phyloP scores from a whole-genome alignment of 352 stramenopile genomes.

The Blastocystis sp. region DNA sequence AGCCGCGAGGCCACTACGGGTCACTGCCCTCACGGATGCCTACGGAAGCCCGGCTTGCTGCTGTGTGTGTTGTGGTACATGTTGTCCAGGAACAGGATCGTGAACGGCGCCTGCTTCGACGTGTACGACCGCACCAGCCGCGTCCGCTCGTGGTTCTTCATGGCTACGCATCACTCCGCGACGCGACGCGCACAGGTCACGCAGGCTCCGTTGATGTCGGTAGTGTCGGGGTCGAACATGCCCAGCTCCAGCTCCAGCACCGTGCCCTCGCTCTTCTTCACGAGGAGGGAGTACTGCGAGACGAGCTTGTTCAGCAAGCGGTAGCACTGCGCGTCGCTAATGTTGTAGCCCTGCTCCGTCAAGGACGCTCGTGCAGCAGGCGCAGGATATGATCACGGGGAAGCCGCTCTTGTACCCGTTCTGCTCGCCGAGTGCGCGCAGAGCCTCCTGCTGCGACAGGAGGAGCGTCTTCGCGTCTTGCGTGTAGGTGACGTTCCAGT shows the following conservation, averaged over 20 bases:
- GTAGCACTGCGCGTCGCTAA: background rate
- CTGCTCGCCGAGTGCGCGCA: background rate
- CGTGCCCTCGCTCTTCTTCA: background rate
- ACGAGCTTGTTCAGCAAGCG: background rate
- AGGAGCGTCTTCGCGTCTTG: background rate
- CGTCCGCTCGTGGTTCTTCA: background rate
- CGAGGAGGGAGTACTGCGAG: background rate
- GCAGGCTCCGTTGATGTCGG: background rate
- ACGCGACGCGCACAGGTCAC: background rate
- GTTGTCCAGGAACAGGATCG: background rate
- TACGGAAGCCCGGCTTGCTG: background rate
- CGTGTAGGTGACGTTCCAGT: background rate
- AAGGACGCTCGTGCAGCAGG: background rate
- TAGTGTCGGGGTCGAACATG: background rate
- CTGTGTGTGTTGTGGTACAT: background rate
- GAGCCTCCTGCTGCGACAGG: background rate
- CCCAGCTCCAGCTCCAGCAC: background rate
- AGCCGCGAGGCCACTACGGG: background rate
- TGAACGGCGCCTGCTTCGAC: background rate
- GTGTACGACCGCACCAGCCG: background rate
- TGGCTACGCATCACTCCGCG: background rate
- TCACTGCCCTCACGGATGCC: background rate
- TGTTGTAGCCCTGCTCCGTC: background rate
- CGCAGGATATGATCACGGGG: background rate
- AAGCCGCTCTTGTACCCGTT: background rate